Evolutionary conservation across 192 early-diverging fungal genomes (phyloP).

Genomic region (Podila epigama): DNA sequence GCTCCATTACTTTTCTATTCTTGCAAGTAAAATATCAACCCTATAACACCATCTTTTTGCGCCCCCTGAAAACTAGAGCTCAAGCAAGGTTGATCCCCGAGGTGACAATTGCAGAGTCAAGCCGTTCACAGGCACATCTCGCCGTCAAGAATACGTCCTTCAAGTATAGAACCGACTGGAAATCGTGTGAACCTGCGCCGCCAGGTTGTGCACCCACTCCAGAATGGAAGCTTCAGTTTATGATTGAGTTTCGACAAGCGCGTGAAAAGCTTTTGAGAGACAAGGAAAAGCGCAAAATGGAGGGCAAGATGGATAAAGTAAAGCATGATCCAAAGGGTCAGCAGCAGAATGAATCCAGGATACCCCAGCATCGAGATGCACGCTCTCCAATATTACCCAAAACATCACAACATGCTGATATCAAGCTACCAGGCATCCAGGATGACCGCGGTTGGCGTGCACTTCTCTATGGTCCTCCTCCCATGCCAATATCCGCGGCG

Average conservation of each 20-base stretch:
- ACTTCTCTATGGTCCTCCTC: constrained; percentile 14
- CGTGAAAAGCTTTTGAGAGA: constrained; percentile 1
- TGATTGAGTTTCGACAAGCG: constrained; percentile 15
- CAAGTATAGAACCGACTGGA: constrained; percentile 35
- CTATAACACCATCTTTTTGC: too few species aligned
- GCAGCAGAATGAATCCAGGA: not conserved
- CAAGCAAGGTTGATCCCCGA: constrained; percentile 33
- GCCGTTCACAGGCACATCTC: constrained; percentile 11
- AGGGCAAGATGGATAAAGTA: not conserved
- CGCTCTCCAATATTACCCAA: not conserved
- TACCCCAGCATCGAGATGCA: not conserved
- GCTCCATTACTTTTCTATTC: too few species aligned
- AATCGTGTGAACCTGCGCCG: constrained; percentile 36
- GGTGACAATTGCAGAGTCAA: constrained; percentile 14
- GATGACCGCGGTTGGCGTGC: constrained; percentile 29
- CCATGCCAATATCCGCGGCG: not conserved
- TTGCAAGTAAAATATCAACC: too few species aligned
- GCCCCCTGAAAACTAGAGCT: constrained; percentile 5
- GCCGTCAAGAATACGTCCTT: constrained; percentile 38
- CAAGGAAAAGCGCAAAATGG: not conserved
- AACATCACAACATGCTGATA: not conserved
- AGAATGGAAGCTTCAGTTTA: constrained; percentile 37
- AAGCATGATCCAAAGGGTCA: not conserved
- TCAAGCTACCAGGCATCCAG: constrained; percentile 14
- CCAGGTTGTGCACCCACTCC: constrained; percentile 29